Evolutionary conservation across 2,329 filamentous ascomycete genomes (phyloP), one percentile per base, ranked within the genome.

Genomic region (Proliferodiscus dingleyae): DNA sequence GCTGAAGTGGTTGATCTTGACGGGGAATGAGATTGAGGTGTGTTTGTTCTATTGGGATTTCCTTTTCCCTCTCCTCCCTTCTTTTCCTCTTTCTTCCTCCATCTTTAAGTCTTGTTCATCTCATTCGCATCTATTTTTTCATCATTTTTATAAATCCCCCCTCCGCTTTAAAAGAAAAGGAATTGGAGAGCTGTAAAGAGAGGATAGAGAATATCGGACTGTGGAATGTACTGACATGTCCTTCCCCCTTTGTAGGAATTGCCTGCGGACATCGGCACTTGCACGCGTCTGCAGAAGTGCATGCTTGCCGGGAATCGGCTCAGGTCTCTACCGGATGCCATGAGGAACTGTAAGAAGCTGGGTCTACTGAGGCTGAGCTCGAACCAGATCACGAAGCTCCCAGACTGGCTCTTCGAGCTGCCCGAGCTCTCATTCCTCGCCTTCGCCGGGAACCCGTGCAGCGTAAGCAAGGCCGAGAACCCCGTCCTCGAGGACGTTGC

Each of bases 291-390:
- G 4, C 67, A 74, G 51, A 72, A 73, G 56, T 73, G 71, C 52
- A 70, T 73, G 68, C 56, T 75, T n/a, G 66, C 71, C 1, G 71
- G 71, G 11, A 71, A n/a, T n/a, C n/a, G n/a, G n/a, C n/a, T n/a
- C n/a, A n/a, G n/a, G n/a, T n/a, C n/a, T n/a, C n/a, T n/a, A n/a
- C n/a, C n/a, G n/a, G n/a, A n/a, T n/a, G n/a, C n/a, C n/a, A n/a
- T 75, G 70, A 59, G 59, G 4, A 55, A 55, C n/a, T 75, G 71
- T 61, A 61, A 57, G 34, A 68, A 69, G 46, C 63, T 75, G 28
- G 67, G 64, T 5, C 57, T 74, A 26, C 56, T 75, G 32, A 64
- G 72, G 19, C 58, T 75, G 24, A 68, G 68, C 18, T 64, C 66
- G 18, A 75, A 75, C 55, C 51, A 56, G 4, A 51, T 75, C 37